Evolutionary conservation across 2,329 filamentous ascomycete genomes (phyloP).

Genomic region (Lanzia echinophila): DNA sequence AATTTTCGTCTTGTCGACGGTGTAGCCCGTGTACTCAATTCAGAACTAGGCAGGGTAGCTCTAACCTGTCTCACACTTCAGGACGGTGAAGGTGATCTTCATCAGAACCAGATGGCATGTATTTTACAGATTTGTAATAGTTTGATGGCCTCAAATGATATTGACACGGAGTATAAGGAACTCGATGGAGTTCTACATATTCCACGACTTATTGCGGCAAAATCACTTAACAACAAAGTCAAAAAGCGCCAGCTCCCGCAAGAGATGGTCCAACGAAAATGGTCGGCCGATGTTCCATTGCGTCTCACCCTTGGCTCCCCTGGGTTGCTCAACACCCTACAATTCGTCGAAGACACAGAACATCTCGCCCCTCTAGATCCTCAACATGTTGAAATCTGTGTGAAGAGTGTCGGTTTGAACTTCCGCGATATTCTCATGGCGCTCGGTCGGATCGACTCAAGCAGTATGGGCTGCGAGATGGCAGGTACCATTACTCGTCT

Average conservation of each 20-base stretch:
- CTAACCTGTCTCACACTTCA: not conserved
- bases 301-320: not conserved
- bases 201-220: not conserved
- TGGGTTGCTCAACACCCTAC: not conserved
- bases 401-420: not conserved
- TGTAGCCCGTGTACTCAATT: not conserved
- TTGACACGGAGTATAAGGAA: slow-evolving; percentile 11
- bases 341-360: not conserved
- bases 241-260: not conserved
- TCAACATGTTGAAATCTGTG: not conserved
- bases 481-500: not conserved
- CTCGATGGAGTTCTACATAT: slow-evolving; percentile 1
- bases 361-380: not conserved
- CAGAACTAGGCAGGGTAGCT: not conserved
- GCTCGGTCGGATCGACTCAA: not conserved
- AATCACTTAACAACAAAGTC: not conserved
- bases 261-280: not conserved
- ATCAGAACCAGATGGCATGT: not conserved
- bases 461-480: not conserved
- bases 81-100: not conserved
- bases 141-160: not conserved
- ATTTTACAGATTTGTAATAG: not conserved
- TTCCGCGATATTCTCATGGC: not conserved
- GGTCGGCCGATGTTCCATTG: not conserved
- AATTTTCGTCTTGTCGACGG: not conserved